Base-by-base conservation (phyloP, 352 stramenopile genomes). In the Phytophthora idaei region DNA sequence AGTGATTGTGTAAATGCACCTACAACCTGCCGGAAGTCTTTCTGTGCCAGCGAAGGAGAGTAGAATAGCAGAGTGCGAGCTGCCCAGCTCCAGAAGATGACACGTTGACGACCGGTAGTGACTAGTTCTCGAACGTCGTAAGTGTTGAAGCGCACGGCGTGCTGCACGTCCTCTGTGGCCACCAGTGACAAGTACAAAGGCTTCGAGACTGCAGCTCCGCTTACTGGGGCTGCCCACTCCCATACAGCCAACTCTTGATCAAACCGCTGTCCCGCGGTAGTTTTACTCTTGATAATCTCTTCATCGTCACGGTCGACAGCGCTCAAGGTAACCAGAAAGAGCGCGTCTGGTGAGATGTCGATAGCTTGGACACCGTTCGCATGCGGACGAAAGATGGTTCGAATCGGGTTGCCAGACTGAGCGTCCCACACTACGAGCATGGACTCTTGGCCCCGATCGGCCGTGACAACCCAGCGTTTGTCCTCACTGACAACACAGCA, bases 381-480 rank as follows among this genome's bases (percentile, higher is more conserved):
- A 44, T 98, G 92, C 6, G 92, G 90, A 47, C 87, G 87, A 61
- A 96, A 95, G 52, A 98, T 94, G 37, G 89, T 97, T 68, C 96
- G 96, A 68, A 98, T 93, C 32, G 94, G 93, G 37, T 91, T 88
- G 7, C 85, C 88, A 0, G 89, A 90, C 15, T 69, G 61, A 1
- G 81, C 71, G 54, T 98, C 93, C 93, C 94, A 98, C 12, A 98
- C 84, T 7, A 98, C 92, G 27, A 98, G 79, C 81, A 98, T 95
- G 21, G 86, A 93, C 62, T 98, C 91, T 5, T 67, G 46, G 0
- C 93, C 93, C 3, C 75, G 71, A 53, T 98, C 94, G 11, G 89
- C 92, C 37, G 93, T 98, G 44, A 95, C 91, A 58, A 98, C 92
- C 90, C 89, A 98, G 21, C 90, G 87, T 76, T 98, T 98, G 78